These are phyloP conservation scores for Bacterosira constricta DNA, from an alignment of 108 stramenopile species.

Conservation along the genomic window DNA sequence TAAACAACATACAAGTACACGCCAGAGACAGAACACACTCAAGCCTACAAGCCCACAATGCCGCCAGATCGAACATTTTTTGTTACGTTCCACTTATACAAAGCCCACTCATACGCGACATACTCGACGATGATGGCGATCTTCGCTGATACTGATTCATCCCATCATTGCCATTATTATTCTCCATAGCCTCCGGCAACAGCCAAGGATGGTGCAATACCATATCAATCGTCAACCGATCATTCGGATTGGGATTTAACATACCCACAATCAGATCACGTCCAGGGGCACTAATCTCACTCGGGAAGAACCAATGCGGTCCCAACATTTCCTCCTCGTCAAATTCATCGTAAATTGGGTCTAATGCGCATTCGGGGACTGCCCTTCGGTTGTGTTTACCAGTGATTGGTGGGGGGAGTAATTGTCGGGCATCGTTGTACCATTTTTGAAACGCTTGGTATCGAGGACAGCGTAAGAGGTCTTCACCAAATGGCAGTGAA, in stretches of 20 bases:
- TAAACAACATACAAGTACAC: no score
- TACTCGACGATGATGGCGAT: not conserved
- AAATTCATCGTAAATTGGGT: constrained; percentile 63
- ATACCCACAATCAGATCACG: constrained; percentile 88
- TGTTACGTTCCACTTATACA: constrained; percentile 26
- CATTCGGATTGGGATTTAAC: constrained; percentile 79
- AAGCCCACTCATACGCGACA: constrained; percentile 9
- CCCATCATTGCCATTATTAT: no score
- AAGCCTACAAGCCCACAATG: no score
- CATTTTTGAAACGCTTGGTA: constrained; percentile 86
- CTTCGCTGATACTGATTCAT: not conserved
- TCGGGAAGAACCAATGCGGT: constrained; percentile 87
- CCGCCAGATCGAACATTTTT: not conserved
- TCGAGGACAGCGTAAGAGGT: constrained; percentile 84
- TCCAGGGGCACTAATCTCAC: constrained; percentile 59
- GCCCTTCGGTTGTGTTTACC: constrained; percentile 60
- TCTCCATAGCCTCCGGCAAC: not conserved
- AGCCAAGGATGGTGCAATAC: constrained; percentile 84
- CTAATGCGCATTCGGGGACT: constrained; percentile 56
- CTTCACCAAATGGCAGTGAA: constrained; percentile 90
- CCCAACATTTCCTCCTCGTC: constrained; percentile 77
- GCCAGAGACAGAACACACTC: no score
- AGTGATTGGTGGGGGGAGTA: constrained; percentile 24
- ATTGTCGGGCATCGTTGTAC: constrained; percentile 76
- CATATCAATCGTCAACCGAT: constrained; percentile 69